Base-by-base conservation (phyloP, 768 basidiomycete genomes). In the Boletus insuetus region DNA sequence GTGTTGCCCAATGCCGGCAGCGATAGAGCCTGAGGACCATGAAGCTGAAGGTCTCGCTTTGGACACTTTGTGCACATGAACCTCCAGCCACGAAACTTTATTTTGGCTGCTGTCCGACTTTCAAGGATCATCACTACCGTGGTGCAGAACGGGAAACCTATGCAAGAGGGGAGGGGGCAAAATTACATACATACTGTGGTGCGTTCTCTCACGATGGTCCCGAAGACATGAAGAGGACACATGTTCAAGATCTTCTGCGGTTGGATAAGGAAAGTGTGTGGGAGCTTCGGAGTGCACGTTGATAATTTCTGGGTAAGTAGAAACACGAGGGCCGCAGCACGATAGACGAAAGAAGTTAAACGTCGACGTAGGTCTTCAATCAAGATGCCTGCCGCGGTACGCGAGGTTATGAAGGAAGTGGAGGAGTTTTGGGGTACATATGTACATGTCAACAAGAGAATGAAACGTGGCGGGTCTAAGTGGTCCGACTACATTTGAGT, bases 321-420 rank as follows among this genome's bases (percentile, higher is more conserved):
- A 46, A 6, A 12, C 40, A 50, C 16, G 51, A 43, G 26, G 47
- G 17, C 17, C n/a, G 22, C 34, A 17, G 20, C 29, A 46, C 34
- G 45, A 17, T 47, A 1, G 22, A 24, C 38, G 32, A 46, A 32
- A 46, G 31, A 26, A 31, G 45, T 39, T 46, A 13, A 59, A 24
- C 19, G 17, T 22, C n/a, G 11, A 37, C 10, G 4, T 64, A 98
- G 95, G 20, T 95, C 97, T 0, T 91, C 94, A 1, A 95, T 94
- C 69, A 91, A 96, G 67, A 98, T 98, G 95, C 96, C 97, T 4
- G 77, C 82, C 11, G 89, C 84, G 0, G 94, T 98, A 16, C 87
- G 85, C 60, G 82, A 81, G 17, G 86, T 89, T 0, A 69, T 98
- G 4, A 77, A 70, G 43, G 69, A 76, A 38, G 6, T 24, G 24